phyloP scores from a whole-genome alignment of 192 early-diverging fungal species.

The Coemansia umbellata region DNA sequence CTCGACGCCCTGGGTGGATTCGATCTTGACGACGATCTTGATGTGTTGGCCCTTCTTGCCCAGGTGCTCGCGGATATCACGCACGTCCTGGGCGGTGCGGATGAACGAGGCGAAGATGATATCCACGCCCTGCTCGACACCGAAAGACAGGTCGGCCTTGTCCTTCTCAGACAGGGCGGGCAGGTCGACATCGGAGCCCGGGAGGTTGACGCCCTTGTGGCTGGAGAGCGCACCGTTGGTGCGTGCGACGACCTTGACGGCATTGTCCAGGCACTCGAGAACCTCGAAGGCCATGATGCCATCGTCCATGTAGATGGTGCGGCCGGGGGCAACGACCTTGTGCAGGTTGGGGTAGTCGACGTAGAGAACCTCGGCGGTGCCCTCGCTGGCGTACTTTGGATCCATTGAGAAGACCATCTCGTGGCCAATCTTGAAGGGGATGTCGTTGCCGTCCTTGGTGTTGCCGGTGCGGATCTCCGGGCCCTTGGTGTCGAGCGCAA shows the following conservation, averaged over 20 bases:
- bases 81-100: conserved; percentile 86
- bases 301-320: conserved; percentile 88
- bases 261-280: conserved; percentile 57
- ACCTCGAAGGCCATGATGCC: conserved; percentile 95
- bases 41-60: conserved; percentile 78
- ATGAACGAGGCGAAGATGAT: conserved; percentile 97
- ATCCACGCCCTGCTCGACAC: conserved; percentile 91
- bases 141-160: conserved; percentile 84
- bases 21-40: conserved; percentile 97
- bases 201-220: conserved; percentile 96
- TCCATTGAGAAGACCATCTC: conserved; percentile 75
- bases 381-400: conserved; percentile 56
- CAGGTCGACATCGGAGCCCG: conserved; percentile 83
- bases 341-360: conserved; percentile 78
- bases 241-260: conserved; percentile 66
- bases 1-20: conserved; percentile 94
- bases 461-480: conserved; percentile 86
- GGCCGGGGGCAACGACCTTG: conserved; percentile 69
- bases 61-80: conserved; percentile 81
- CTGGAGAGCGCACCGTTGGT: conserved; percentile 87
- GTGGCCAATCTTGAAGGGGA: conserved; percentile 72
- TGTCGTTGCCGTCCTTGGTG: conserved; percentile 68
- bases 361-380: conserved; percentile 67
- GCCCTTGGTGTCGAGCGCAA: conserved; percentile 83
- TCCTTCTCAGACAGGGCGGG: conserved; percentile 97